Evolutionary conservation across 345 rosid genomes (phyloP).

Genomic region (Bretschneidera sinensis): DNA sequence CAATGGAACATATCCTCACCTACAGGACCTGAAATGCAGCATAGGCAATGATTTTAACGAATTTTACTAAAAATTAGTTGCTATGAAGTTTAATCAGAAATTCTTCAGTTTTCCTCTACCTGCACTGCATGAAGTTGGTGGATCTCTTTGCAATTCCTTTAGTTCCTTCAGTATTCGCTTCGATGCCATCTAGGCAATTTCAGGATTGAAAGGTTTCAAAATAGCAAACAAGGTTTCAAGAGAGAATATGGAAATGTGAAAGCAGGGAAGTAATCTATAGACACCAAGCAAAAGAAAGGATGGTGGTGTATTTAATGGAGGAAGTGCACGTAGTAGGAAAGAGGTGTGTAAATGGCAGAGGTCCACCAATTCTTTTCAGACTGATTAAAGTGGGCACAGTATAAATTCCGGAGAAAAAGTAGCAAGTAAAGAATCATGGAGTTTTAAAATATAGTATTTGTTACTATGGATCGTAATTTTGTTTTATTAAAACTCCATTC

Average conservation of each 20-base stretch:
- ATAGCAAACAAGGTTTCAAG: too few species aligned
- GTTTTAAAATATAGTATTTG: constrained; percentile 2
- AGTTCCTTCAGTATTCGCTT: constrained; percentile 62
- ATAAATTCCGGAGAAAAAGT: constrained; percentile 35
- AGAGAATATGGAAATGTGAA: constrained; percentile 9
- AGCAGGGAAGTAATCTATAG: not conserved
- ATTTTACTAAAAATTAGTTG: not conserved
- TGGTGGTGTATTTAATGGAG: constrained; percentile 27
- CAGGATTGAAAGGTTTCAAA: not conserved
- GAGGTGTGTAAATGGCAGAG: constrained; percentile 15
- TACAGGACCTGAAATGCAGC: constrained; percentile 40
- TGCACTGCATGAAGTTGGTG: constrained; percentile 73
- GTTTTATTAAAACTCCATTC: too few species aligned
- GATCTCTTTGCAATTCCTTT: constrained; percentile 70
- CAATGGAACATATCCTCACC: constrained; percentile 70
- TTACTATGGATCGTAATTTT: too few species aligned
- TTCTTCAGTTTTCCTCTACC: constrained; percentile 24
- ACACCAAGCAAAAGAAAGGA: constrained; percentile 8
- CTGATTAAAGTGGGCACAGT: constrained; percentile 34
- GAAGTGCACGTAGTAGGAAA: constrained; percentile 16
- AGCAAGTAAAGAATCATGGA: constrained; percentile 6
- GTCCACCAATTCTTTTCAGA: constrained; percentile 20
- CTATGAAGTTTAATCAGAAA: not conserved
- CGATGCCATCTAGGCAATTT: constrained; percentile 38
- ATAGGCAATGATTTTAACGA: not conserved